phyloP scores from a whole-genome alignment of 2,329 filamentous ascomycete species.

The Monilinia laxa region DNA sequence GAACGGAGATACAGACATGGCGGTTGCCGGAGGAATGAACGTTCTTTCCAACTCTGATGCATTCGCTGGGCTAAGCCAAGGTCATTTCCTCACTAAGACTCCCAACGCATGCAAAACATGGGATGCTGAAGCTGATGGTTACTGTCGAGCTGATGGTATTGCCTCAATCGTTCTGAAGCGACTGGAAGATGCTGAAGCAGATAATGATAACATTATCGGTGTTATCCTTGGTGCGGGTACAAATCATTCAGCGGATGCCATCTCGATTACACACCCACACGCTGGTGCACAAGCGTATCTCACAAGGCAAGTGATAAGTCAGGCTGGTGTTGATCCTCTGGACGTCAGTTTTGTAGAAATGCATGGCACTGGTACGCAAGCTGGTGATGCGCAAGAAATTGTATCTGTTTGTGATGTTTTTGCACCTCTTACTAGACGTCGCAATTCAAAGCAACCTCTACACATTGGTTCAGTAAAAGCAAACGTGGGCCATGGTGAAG shows the following conservation, averaged over 20 bases:
- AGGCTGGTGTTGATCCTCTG: not conserved
- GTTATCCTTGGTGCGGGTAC: not conserved
- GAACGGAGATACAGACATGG: not conserved
- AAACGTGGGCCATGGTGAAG: slow-evolving; percentile 33
- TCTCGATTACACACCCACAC: slow-evolving; percentile 3
- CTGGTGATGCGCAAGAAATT: slow-evolving; percentile 30
- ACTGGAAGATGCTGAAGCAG: slow-evolving; percentile 1
- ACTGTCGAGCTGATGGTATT: not conserved
- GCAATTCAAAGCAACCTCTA: slow-evolving; percentile 21
- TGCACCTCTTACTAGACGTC: slow-evolving; percentile 33
- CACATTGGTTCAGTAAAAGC: slow-evolving; percentile 33
- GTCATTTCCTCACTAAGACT: not conserved
- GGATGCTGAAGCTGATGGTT: not conserved
- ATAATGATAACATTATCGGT: slow-evolving; percentile 1
- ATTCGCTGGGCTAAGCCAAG: not conserved
- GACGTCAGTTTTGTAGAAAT: slow-evolving; percentile 11
- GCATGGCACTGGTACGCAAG: slow-evolving; percentile 29
- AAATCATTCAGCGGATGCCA: slow-evolving; percentile 12
- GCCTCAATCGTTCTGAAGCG: slow-evolving; percentile 1
- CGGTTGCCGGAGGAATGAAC: not conserved
- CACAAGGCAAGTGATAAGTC: not conserved
- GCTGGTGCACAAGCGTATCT: not conserved
- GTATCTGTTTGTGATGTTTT: slow-evolving; percentile 24
- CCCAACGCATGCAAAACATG: not conserved
- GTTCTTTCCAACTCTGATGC: not conserved